These are phyloP conservation scores for Parachaetomium inaequale DNA, from an alignment of 495 filamentous ascomycete species.

Conservation along the genomic window DNA sequence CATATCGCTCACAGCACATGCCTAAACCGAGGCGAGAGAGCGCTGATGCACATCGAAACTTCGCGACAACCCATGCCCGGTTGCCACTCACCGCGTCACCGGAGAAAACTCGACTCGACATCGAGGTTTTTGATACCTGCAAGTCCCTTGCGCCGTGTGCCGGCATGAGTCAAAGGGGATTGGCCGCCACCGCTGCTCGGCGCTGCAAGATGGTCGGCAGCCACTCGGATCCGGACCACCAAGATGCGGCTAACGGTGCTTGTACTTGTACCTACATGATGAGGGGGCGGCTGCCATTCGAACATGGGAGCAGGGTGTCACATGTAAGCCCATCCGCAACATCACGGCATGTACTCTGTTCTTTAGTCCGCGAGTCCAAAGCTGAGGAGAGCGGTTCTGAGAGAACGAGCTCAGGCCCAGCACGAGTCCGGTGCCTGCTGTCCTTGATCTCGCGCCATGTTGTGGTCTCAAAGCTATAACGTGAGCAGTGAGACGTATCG, in stretches of 20 bases:
- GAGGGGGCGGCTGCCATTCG: not conserved
- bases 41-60: not conserved
- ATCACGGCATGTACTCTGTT: constrained; percentile 47
- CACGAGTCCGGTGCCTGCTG: constrained; percentile 28
- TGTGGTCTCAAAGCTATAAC: constrained; percentile 49
- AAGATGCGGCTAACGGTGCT: not conserved
- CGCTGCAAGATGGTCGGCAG: constrained; percentile 7
- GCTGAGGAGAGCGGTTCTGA: constrained; percentile 50
- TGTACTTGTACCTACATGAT: constrained; percentile 11
- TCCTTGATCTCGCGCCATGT: constrained; percentile 46
- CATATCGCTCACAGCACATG: constrained; percentile 2
- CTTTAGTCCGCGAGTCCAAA: constrained; percentile 53
- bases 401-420: constrained; percentile 42
- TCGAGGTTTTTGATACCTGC: not conserved
- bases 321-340: not conserved
- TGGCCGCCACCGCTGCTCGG: not conserved
- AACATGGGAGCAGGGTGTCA: not conserved
- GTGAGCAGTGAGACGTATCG: constrained; percentile 50
- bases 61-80: not conserved
- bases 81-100: not conserved
- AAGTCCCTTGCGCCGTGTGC: constrained; percentile 8
- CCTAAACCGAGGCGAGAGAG: not conserved
- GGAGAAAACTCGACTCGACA: not conserved
- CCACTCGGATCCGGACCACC: constrained; percentile 9
- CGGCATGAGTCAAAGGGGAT: constrained; percentile 6